Evolutionary conservation across 179 eudicot genomes (phyloP).

Genomic region (Nepenthes alata): DNA sequence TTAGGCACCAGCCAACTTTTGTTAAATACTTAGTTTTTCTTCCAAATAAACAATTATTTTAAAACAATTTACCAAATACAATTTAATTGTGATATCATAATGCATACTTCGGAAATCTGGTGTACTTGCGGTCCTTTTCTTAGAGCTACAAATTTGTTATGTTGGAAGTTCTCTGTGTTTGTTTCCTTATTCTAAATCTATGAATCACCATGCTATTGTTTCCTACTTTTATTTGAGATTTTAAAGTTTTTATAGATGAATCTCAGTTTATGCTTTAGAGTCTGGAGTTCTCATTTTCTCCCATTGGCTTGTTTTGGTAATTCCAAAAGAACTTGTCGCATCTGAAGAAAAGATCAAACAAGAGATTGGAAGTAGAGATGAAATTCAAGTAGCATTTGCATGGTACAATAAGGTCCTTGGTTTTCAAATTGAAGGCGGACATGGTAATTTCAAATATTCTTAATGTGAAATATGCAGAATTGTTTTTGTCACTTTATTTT

Average conservation of each 20-base stretch:
- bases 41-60: too few relatives aligned
- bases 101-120: too few relatives aligned
- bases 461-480: slow-evolving; percentile 1
- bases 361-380: slow-evolving; percentile 29
- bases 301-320: background rate
- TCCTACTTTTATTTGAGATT: background rate
- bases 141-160: too few relatives aligned
- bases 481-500: slow-evolving; percentile 4
- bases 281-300: background rate
- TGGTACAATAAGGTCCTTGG: slow-evolving; percentile 92
- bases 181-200: background rate
- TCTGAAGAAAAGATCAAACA: slow-evolving; percentile 43
- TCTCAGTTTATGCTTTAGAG: background rate
- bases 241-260: background rate
- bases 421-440: slow-evolving; percentile 73
- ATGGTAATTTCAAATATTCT: slow-evolving; percentile 33
- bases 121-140: too few relatives aligned
- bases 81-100: too few relatives aligned
- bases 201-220: background rate
- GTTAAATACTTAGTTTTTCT: too few relatives aligned
- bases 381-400: slow-evolving; percentile 53
- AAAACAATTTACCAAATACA: too few relatives aligned
- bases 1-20: too few relatives aligned
- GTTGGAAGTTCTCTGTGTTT: background rate
- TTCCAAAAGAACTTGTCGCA: slow-evolving; percentile 44